Percentiles rank a stretch among this genome's conserved stretches.
Conservation (phyloP, 1,284 basidiomycete genomes). For the Coriolopsis trogii region DNA sequence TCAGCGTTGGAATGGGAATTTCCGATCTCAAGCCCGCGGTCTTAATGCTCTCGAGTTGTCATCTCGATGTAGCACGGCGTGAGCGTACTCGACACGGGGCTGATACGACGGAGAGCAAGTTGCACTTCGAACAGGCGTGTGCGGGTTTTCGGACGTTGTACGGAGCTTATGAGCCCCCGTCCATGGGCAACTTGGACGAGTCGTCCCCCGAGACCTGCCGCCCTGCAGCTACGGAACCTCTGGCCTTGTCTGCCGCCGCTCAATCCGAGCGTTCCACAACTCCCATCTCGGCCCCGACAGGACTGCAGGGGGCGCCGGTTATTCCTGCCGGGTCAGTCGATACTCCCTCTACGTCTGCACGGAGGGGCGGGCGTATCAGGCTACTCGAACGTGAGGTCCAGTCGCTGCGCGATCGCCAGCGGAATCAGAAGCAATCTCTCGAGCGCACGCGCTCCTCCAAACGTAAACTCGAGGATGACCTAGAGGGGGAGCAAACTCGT, state of each 20-base stretch:
- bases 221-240: too few relatives aligned
- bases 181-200: too few relatives aligned
- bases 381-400: slow-evolving; percentile 45
- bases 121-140: slow-evolving; percentile 44
- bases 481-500: slow-evolving; percentile 41
- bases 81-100: slow-evolving; percentile 19
- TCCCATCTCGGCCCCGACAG: not conserved
- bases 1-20: slow-evolving; percentile 37
- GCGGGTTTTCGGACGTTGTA: slow-evolving; percentile 56
- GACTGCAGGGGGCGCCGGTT: too few relatives aligned
- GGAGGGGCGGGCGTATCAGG: slow-evolving; percentile 16
- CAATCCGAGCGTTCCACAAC: too few relatives aligned
- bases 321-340: too few relatives aligned
- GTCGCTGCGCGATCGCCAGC: slow-evolving; percentile 41
- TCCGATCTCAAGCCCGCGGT: slow-evolving; percentile 49
- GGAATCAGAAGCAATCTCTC: slow-evolving; percentile 33
- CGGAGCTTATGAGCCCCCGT: slow-evolving; percentile 33
- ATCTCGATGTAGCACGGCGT: slow-evolving; percentile 45
- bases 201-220: not conserved
- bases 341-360: not conserved
- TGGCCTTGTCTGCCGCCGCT: too few relatives aligned
- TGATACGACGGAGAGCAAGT: slow-evolving; percentile 28
- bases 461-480: slow-evolving; percentile 50
- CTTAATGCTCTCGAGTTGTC: slow-evolving; percentile 56
- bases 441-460: slow-evolving; percentile 42